phyloP scores from a whole-genome alignment of 2,329 filamentous ascomycete genomes.

The Scedosporium boydii region DNA sequence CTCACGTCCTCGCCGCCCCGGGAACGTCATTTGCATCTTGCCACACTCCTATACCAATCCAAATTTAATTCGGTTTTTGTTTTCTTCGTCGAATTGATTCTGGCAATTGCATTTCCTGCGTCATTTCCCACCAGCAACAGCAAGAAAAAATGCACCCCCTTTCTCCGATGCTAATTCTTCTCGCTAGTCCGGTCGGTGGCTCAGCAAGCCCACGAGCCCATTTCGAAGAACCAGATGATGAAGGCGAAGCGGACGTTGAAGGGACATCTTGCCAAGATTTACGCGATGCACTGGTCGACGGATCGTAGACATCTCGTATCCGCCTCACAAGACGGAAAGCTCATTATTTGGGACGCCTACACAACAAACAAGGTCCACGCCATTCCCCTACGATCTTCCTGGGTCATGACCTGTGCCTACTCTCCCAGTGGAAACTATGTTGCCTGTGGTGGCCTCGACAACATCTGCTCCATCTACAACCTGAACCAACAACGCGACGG shows the following conservation, averaged over 20 bases:
- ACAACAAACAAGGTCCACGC: constrained; percentile 99
- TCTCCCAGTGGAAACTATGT: constrained; percentile 97
- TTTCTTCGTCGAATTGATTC: background rate
- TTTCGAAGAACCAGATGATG: constrained; percentile 89
- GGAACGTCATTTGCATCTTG: background rate
- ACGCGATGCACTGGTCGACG: constrained; percentile 99
- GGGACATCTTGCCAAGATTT: constrained; percentile 97
- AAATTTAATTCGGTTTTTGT: background rate
- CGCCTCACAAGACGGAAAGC: constrained; percentile 96
- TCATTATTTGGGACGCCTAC: constrained; percentile 99
- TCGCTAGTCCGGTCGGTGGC: constrained; percentile 81
- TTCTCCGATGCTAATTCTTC: background rate
- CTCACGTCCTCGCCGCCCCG: background rate
- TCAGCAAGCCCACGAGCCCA: constrained; percentile 80
- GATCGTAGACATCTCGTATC: constrained; percentile 95
- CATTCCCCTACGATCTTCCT: constrained; percentile 92
- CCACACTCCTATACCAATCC: background rate
- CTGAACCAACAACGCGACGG: constrained; percentile 88
- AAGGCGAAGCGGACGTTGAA: constrained; percentile 95
- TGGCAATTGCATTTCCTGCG: background rate
- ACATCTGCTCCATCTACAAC: constrained; percentile 99
- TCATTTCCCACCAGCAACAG: background rate
- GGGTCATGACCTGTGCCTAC: constrained; percentile 99
- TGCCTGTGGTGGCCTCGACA: constrained; percentile 95
- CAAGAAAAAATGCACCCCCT: constrained; percentile 11